A percentile compares a stretch with the other conserved stretches of the same genome.
Evolutionary conservation across 352 stramenopile genomes (phyloP).

Genomic region (Pythium chondricola): DNA sequence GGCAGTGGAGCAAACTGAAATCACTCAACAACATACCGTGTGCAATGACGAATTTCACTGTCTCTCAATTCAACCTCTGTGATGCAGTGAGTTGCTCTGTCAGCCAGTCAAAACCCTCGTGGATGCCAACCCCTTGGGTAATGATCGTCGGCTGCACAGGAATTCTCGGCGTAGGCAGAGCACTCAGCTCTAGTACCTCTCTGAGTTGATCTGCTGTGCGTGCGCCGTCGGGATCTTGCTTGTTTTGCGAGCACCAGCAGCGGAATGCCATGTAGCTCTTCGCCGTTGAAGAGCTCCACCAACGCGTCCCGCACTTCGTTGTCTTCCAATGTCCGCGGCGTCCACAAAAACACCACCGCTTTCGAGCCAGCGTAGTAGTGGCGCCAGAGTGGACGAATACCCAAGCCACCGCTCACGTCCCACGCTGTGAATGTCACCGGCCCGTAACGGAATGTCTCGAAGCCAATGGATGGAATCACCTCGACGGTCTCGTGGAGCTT

Average conservation of each 20-base stretch:
- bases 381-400: conserved; percentile 41
- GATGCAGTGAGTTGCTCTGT: conserved; percentile 2
- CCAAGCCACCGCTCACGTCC: conserved; percentile 49
- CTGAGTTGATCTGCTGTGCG: conserved; percentile 21
- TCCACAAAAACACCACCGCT: conserved; percentile 67
- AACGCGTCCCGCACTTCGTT: conserved; percentile 18
- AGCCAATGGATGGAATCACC: conserved; percentile 47
- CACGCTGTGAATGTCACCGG: conserved; percentile 39
- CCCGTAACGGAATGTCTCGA: conserved; percentile 30
- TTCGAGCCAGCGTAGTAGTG: conserved; percentile 46
- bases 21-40: no score
- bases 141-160: background rate
- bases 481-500: conserved; percentile 40
- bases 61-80: no score
- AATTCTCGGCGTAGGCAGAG: background rate
- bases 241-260: conserved; percentile 47
- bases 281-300: conserved; percentile 13
- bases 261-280: conserved; percentile 9
- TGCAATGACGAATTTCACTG: no score
- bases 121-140: conserved; percentile 1
- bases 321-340: conserved; percentile 22
- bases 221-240: conserved; percentile 27
- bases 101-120: conserved; percentile 18
- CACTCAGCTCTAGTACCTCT: conserved; percentile 8
- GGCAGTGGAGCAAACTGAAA: no score